phyloP scores from a whole-genome alignment of 2,329 filamentous ascomycete species.

The Scortechinia acanthostroma region DNA sequence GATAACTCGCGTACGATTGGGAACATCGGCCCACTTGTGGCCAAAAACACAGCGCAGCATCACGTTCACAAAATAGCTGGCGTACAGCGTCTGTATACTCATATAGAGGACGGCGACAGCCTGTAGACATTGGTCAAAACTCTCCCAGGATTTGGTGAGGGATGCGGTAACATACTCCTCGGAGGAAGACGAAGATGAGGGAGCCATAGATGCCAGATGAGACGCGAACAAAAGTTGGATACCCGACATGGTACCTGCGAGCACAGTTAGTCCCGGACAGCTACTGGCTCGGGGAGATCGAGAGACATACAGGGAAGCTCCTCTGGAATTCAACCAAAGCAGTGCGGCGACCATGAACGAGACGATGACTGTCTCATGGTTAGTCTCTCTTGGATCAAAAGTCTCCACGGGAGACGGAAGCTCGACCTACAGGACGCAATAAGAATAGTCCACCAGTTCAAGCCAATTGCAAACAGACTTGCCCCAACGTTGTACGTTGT shows the following conservation, averaged over 20 bases:
- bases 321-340: conserved; percentile 21
- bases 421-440: conserved; percentile 2
- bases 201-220: conserved; percentile 23
- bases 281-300: too few species aligned
- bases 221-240: conserved; percentile 21
- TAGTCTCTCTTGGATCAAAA: too few species aligned
- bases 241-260: conserved; percentile 26
- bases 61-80: conserved; percentile 13
- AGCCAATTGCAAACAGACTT: conserved; percentile 16
- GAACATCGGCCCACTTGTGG: conserved; percentile 24
- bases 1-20: too few species aligned
- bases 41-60: conserved; percentile 28
- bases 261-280: too few species aligned
- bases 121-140: conserved; percentile 19
- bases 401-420: too few species aligned
- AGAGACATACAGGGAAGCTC: conserved; percentile 19
- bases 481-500: conserved; percentile 21
- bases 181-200: conserved; percentile 25
- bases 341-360: conserved; percentile 17
- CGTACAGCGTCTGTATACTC: neutral
- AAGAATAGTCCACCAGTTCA: conserved; percentile 5
- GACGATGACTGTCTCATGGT: conserved; percentile 18
- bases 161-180: conserved; percentile 24
- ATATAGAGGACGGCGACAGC: conserved; percentile 3
- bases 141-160: conserved; percentile 23